Base-by-base conservation (phyloP, 192 early-diverging fungal genomes). In the Umbelopsis ramanniana region DNA sequence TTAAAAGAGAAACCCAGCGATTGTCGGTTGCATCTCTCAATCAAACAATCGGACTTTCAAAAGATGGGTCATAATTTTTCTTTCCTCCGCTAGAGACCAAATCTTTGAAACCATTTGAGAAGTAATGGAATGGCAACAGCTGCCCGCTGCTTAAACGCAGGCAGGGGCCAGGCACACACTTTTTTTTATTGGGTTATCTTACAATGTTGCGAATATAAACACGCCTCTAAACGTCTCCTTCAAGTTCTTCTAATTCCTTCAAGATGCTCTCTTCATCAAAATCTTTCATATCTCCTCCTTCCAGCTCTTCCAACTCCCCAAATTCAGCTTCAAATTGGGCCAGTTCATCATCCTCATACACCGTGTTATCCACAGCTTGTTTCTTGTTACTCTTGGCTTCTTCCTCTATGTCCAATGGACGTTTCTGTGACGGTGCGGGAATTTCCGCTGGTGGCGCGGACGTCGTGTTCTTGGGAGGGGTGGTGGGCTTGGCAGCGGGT, bases 41-140 rank as follows among this genome's bases (percentile, higher is more conserved):
- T 63, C 57, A 63, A 63, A 63, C 57, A 35, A 60, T 63, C 57
- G 57, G 57, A 63, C 29, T 63, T 63, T 22, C 8, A 63, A 63
- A 38, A 37, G 35, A 37, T 26, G 23, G 57, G 57, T 63, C 57
- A 63, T 63, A 14, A 11, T 37, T 63, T 37, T 8, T 63, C 57
- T 15, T 2, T 6, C 48, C 17, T 21, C 15, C 17, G 19, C 48
- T 21, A 46, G 29, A 29, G 29, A 29, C 29, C 29, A 29, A 29
- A 29, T 29, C 29, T 29, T 29, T 29, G 29, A 29, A 29, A 29
- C 29, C 29, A 29, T 29, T 1, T 29, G 3, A 29, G 29, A 1
- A 46, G 1, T 15, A 46, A n/a, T n/a, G n/a, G n/a, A n/a, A n/a
- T n/a, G n/a, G n/a, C n/a, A n/a, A n/a, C n/a, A n/a, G n/a, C n/a